Conservation (phyloP, 768 basidiomycete genomes). For the Lepiota venenata region DNA sequence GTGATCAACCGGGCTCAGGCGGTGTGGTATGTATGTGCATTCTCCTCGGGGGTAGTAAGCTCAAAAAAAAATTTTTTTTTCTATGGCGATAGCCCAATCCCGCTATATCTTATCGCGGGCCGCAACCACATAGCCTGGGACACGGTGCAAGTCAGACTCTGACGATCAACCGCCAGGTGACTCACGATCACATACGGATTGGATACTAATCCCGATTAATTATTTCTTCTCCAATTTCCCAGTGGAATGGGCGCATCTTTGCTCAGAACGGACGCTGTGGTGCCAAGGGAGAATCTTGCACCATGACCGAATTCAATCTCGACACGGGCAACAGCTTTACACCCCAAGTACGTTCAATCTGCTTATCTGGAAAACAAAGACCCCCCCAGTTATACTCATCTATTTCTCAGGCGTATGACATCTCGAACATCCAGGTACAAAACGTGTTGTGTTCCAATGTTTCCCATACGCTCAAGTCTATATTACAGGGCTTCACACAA, state of each 20-base stretch:
- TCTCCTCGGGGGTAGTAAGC: neutral
- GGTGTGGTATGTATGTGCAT: slow-evolving; percentile 22
- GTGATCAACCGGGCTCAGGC: slow-evolving; percentile 30
- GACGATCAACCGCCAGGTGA: slow-evolving; percentile 25
- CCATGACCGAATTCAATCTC: slow-evolving; percentile 36
- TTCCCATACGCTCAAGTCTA: too few species aligned
- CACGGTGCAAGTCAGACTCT: slow-evolving; percentile 25
- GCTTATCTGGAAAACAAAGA: neutral
- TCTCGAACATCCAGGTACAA: slow-evolving; percentile 35
- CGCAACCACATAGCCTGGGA: slow-evolving; percentile 27
- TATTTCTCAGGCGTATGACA: slow-evolving; percentile 32
- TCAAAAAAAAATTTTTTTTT: too few species aligned
- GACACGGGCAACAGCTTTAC: slow-evolving; percentile 28
- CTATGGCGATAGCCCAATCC: slow-evolving; percentile 22
- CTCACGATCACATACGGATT: neutral
- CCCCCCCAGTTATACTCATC: neutral
- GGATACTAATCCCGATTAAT: neutral
- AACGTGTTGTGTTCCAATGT: neutral
- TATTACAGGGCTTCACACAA: slow-evolving; percentile 31
- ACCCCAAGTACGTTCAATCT: slow-evolving; percentile 18
- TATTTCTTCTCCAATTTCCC: neutral
- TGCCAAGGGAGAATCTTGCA: slow-evolving; percentile 34
- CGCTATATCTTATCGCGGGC: slow-evolving; percentile 29
- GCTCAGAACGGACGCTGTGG: slow-evolving; percentile 34
- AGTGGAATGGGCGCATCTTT: slow-evolving; percentile 43